Conservation (phyloP, 1,139 yeast genomes). For the Citeromyces hawaiiensis region DNA sequence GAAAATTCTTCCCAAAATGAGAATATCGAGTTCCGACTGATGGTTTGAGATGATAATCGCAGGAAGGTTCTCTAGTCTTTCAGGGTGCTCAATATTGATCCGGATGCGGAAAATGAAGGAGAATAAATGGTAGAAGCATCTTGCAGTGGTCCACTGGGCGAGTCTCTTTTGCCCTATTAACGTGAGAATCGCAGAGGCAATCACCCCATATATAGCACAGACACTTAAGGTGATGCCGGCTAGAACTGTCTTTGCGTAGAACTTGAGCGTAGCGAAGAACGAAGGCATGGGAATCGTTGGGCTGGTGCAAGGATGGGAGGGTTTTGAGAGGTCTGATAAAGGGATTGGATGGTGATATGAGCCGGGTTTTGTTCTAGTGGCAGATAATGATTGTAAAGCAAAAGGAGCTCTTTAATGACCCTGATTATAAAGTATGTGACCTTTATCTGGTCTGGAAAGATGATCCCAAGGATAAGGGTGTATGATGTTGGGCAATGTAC, state of each 20-base stretch:
- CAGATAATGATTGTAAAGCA: too few relatives aligned
- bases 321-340: too few relatives aligned
- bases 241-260: conserved; percentile 36
- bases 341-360: too few relatives aligned
- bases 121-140: conserved; percentile 57
- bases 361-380: too few relatives aligned
- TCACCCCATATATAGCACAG: conserved; percentile 63
- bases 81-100: conserved; percentile 53
- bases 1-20: conserved; percentile 68
- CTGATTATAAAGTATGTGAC: too few relatives aligned
- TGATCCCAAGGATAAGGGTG: too few relatives aligned
- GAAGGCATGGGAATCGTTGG: conserved; percentile 1
- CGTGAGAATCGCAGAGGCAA: conserved; percentile 57
- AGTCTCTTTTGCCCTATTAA: conserved; percentile 63
- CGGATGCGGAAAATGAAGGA: conserved; percentile 53
- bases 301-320: background rate
- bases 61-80: conserved; percentile 42
- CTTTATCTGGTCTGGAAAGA: too few relatives aligned
- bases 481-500: too few relatives aligned
- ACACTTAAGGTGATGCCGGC: conserved; percentile 40
- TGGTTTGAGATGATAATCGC: conserved; percentile 84
- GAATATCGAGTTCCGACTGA: conserved; percentile 79
- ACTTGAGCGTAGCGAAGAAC: background rate
- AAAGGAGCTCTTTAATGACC: too few relatives aligned
- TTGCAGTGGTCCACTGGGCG: conserved; percentile 85